These are phyloP conservation scores for Fraxinus excelsior DNA, from an alignment of 257 asterid species.

Conservation along the genomic window DNA sequence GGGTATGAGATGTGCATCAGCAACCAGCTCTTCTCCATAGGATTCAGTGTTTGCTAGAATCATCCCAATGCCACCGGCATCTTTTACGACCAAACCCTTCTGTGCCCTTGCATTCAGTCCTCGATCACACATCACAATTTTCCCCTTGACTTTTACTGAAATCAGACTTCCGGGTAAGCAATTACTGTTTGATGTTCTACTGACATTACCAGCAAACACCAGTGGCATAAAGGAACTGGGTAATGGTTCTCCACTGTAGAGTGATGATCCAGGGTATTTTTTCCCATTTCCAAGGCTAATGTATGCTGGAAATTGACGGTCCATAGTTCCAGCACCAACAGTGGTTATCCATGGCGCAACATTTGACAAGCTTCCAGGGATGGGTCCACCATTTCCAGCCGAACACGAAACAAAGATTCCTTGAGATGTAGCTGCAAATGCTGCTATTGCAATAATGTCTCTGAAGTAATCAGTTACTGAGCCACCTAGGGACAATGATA, in stretches of 20 bases:
- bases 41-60: conserved; percentile 57
- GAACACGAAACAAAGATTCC: conserved; percentile 78
- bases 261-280: conserved; percentile 50
- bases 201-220: conserved; percentile 59
- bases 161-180: conserved; percentile 54
- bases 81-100: conserved; percentile 58
- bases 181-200: conserved; percentile 46
- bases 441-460: conserved; percentile 66
- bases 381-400: conserved; percentile 73
- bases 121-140: conserved; percentile 64
- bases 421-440: conserved; percentile 56
- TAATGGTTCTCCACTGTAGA: conserved; percentile 54
- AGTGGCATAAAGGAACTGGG: conserved; percentile 36
- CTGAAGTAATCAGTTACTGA: conserved; percentile 44
- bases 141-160: conserved; percentile 58
- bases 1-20: conserved; percentile 71
- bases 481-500: conserved; percentile 70
- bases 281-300: conserved; percentile 56
- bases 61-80: conserved; percentile 72
- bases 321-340: conserved; percentile 76
- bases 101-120: conserved; percentile 58
- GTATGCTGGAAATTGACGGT: conserved; percentile 68
- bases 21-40: conserved; percentile 66
- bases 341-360: conserved; percentile 81
- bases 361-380: conserved; percentile 52